These are phyloP conservation scores for Chaetomiaceae sp. DNA, from an alignment of 2,329 filamentous ascomycete species.

Conservation along the genomic window DNA sequence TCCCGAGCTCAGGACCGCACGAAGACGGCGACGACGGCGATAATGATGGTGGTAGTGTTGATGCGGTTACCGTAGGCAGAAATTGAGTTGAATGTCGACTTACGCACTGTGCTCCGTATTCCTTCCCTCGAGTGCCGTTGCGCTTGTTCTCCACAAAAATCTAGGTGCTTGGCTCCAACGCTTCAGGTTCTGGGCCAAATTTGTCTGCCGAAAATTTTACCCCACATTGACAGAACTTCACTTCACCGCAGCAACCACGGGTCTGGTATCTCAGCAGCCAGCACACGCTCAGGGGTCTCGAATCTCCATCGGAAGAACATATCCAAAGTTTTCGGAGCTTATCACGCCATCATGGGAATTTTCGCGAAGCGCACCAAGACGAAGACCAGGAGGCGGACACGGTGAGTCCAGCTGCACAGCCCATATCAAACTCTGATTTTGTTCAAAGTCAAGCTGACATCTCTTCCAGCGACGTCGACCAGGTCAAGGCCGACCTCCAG, in stretches of 20 bases:
- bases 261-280: no score
- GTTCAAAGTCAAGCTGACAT: slow-evolving; percentile 14
- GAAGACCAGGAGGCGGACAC: slow-evolving; percentile 68
- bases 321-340: no score
- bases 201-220: slow-evolving; percentile 1
- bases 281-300: no score
- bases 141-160: slow-evolving; percentile 4
- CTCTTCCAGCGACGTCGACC: slow-evolving; percentile 75
- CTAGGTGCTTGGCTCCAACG: neutral
- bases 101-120: no score
- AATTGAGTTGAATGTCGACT: neutral
- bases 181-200: neutral
- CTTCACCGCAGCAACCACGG: no score
- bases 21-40: neutral
- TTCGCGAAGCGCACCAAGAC: slow-evolving; percentile 61
- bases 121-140: neutral
- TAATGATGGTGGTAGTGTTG: neutral
- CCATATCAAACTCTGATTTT: neutral
- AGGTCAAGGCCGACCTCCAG: slow-evolving; percentile 77
- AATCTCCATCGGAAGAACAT: no score
- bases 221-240: slow-evolving; percentile 1
- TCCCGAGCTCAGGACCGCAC: no score
- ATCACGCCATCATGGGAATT: slow-evolving; percentile 55
- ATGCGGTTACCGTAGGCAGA: neutral
- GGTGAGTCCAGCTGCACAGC: slow-evolving; percentile 41